phyloP scores from a whole-genome alignment of 83 land plant species.

The Thuja plicata region DNA sequence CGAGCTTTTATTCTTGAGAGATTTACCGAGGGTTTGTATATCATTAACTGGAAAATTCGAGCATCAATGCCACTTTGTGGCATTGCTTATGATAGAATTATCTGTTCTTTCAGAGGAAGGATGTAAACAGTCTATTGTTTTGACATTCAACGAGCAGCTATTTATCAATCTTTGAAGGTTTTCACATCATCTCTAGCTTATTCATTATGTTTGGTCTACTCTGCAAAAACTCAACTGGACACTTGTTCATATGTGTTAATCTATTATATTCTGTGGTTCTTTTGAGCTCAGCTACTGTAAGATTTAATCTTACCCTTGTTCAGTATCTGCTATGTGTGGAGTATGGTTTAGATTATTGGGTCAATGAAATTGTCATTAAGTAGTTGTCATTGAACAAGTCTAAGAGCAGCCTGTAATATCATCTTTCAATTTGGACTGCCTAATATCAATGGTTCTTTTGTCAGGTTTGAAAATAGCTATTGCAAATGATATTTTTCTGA shows the following conservation, averaged over 20 bases:
- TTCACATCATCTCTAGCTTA: neutral
- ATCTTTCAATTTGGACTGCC: neutral
- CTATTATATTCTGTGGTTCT: neutral
- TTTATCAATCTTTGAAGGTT: neutral
- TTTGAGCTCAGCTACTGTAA: neutral
- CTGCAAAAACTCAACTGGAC: neutral
- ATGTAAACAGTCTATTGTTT: neutral
- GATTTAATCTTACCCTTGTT: neutral
- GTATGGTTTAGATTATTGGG: neutral
- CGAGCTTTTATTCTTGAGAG: neutral
- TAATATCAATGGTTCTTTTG: neutral
- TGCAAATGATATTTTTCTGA: neutral
- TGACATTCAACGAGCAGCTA: neutral
- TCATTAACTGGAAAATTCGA: neutral
- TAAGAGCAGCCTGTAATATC: neutral
- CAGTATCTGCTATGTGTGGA: neutral
- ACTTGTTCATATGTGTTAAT: neutral
- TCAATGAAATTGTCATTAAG: neutral
- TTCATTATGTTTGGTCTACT: neutral
- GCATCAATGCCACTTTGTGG: neutral
- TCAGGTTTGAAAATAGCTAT: neutral
- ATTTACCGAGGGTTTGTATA: neutral
- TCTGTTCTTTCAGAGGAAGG: neutral
- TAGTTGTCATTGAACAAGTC: neutral
- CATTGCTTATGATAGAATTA: neutral